Evolutionary conservation across 768 basidiomycete genomes (phyloP), one percentile per base, ranked within the genome.

Genomic region (Dictyophora rubrovolvata): DNA sequence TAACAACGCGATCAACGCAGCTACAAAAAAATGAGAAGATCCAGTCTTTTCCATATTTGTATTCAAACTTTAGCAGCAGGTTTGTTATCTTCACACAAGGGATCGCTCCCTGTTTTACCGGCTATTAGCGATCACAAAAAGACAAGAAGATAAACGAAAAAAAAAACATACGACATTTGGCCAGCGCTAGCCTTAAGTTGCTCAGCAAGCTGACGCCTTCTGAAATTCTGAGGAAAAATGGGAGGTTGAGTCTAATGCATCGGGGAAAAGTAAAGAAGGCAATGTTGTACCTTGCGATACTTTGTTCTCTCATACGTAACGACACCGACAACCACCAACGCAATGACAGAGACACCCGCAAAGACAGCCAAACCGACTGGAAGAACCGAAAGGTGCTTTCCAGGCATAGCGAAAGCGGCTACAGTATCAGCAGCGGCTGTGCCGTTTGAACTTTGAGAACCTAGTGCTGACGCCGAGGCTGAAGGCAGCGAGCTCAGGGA

Each of bases 261-360:
- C 17, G 11, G 22, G 12, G 23, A 22, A 36, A 16, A 21, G 14
- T 16, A 17, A 56, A 20, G 23, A 22, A 18, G 2, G n/a, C 42
- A 14, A 42, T 42, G 28, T 79, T 58, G 28, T 60, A 88, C 89
- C 78, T 83, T 87, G 75, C 89, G 85, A 68, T 90, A 90, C 71
- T 86, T 87, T 22, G 89, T 83, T 51, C 93, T 81, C 76, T 94
- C 90, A 67, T 85, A 90, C 6, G 89, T 91, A 63, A 93, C 90
- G 69, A 91, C 74, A 54, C 81, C 85, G 60, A 94, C 87, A 21
- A 89, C 83, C 61, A 87, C 82, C 64, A 95, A 69, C 17, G 86
- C 87, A 65, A 93, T 85, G 8, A 86, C 86, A 33, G 89, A 89
- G 60, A 95, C 85, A 62, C 89, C 90, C 50, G 85, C 88, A 67